A percentile compares a stretch with the other conserved stretches of the same genome.
These are phyloP conservation scores for Cyclaneusma minus DNA, from an alignment of 2,329 filamentous ascomycete genomes.

Conservation along the genomic window DNA sequence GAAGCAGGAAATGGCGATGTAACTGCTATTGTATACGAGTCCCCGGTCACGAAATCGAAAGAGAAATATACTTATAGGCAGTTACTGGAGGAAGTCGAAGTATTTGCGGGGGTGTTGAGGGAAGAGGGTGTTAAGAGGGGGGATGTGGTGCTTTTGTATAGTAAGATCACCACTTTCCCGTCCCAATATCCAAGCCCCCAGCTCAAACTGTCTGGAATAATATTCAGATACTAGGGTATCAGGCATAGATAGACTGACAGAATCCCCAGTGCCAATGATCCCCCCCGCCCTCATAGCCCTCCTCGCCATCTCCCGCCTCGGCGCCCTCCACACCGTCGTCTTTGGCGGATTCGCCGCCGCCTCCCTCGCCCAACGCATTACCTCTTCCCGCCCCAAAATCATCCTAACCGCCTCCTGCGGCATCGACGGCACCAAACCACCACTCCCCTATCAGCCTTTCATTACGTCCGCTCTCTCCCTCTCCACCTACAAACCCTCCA, in stretches of 20 bases:
- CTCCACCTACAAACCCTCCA: conserved; percentile 53
- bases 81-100: conserved; percentile 66
- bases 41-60: conserved; percentile 62
- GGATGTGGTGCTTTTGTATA: conserved; percentile 83
- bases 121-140: conserved; percentile 72
- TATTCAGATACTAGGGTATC: conserved; percentile 2
- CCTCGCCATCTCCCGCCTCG: conserved; percentile 65
- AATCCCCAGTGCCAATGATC: conserved; percentile 75
- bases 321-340: conserved; percentile 80
- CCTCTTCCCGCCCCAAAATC: conserved; percentile 58
- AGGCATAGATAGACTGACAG: conserved; percentile 2
- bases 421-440: conserved; percentile 72
- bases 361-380: conserved; percentile 77
- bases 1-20: conserved; percentile 55
- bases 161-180: conserved; percentile 27
- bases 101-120: conserved; percentile 64
- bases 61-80: conserved; percentile 59
- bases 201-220: background rate
- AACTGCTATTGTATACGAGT: conserved; percentile 75
- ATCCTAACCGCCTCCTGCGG: conserved; percentile 86
- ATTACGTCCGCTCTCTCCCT: conserved; percentile 57
- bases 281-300: conserved; percentile 78
- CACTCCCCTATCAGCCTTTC: conserved; percentile 61
- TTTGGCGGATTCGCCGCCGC: conserved; percentile 81
- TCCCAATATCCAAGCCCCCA: background rate